Percentiles rank a stretch among this genome's conserved stretches.
phyloP scores from a whole-genome alignment of 495 filamentous ascomycete genomes.

The Trichocladium antarcticum region DNA sequence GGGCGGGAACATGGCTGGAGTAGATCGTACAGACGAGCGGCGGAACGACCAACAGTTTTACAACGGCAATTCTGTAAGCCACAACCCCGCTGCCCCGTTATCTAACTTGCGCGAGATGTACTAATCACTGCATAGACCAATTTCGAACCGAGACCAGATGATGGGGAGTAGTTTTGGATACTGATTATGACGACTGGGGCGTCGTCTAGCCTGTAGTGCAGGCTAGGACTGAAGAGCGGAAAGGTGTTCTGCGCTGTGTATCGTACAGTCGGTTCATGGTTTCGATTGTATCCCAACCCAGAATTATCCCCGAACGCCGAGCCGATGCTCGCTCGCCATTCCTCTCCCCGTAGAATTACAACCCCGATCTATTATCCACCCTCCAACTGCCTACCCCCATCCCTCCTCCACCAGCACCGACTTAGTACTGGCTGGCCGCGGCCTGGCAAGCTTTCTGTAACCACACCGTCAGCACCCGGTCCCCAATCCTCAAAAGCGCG shows the following conservation, averaged over 20 bases:
- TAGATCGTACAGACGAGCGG: slow-evolving; percentile 22
- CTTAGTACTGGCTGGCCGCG: slow-evolving; percentile 77
- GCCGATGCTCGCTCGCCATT: neutral
- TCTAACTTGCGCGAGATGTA: neutral
- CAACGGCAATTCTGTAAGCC: slow-evolving; percentile 76
- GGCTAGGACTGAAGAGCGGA: neutral
- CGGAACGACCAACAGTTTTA: slow-evolving; percentile 56
- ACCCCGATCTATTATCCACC: neutral
- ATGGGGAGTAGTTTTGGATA: slow-evolving; percentile 14
- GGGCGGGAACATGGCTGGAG: slow-evolving; percentile 18
- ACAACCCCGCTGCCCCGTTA: neutral
- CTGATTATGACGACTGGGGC: slow-evolving; percentile 26
- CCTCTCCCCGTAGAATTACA: neutral
- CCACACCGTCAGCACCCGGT: slow-evolving; percentile 8
- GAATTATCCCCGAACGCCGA: neutral
- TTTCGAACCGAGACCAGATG: slow-evolving; percentile 57
- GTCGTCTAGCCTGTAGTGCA: neutral
- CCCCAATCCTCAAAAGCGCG: neutral
- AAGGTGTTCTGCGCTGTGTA: neutral
- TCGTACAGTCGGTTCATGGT: slow-evolving; percentile 2
- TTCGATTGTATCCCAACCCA: neutral
- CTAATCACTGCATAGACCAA: slow-evolving; percentile 46
- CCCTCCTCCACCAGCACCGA: neutral
- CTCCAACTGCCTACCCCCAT: neutral
- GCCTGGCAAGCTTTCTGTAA: slow-evolving; percentile 81